A percentile compares a stretch with the other conserved stretches of the same genome.
Evolutionary conservation across 1,139 yeast species (phyloP).

Genomic region (Geotrichum candidum): DNA sequence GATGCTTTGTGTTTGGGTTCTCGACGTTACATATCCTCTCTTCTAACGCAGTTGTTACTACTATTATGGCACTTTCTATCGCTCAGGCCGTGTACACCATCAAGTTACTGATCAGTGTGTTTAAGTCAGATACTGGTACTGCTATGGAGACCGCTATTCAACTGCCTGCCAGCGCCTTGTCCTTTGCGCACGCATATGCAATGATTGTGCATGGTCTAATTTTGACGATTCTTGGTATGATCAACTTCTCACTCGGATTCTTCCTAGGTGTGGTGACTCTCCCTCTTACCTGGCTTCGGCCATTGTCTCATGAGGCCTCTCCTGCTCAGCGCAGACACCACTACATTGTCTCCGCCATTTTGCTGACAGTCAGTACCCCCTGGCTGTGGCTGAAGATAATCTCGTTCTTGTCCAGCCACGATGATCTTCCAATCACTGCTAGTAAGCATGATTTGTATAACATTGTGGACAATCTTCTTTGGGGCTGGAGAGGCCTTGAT

Average conservation of each 20-base stretch:
- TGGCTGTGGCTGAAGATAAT: slow-evolving; percentile 35
- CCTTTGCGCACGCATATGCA: slow-evolving; percentile 38
- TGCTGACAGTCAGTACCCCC: slow-evolving; percentile 12
- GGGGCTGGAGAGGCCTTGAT: slow-evolving; percentile 64
- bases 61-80: slow-evolving; percentile 16
- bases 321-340: slow-evolving; percentile 2
- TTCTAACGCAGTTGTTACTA: slow-evolving; percentile 17
- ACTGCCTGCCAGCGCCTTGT: slow-evolving; percentile 21
- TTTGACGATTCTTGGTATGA: slow-evolving; percentile 67
- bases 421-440: slow-evolving; percentile 41
- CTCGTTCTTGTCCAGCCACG: slow-evolving; percentile 33
- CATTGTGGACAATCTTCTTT: slow-evolving; percentile 47
- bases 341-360: slow-evolving; percentile 12
- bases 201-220: slow-evolving; percentile 61
- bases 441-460: slow-evolving; percentile 28
- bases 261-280: slow-evolving; percentile 59
- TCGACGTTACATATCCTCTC: slow-evolving; percentile 20
- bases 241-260: slow-evolving; percentile 79
- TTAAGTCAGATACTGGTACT: neutral
- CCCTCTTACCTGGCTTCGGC: slow-evolving; percentile 65
- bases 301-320: slow-evolving; percentile 23
- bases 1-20: slow-evolving; percentile 22
- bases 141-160: neutral
- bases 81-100: neutral
- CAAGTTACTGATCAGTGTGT: neutral